A percentile compares a stretch with the other conserved stretches of the same genome.
Conservation (phyloP, 192 early-diverging fungal genomes). For the Pilaira anomala region DNA sequence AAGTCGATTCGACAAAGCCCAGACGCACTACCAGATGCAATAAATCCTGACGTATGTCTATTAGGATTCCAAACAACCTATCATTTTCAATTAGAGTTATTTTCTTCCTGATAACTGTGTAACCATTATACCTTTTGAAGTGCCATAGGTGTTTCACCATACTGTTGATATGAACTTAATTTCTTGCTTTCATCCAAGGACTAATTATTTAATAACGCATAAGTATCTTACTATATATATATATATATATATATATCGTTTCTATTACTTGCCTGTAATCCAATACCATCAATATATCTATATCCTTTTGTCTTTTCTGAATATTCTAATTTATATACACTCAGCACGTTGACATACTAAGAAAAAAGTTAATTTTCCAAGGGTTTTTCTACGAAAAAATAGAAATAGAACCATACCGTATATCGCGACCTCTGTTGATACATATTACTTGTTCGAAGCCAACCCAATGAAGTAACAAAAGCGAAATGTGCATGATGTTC, state of each 20-base stretch:
- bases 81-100: background rate
- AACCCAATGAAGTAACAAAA: slow-evolving; percentile 8
- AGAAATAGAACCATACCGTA: slow-evolving; percentile 17
- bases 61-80: slow-evolving; percentile 33
- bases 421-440: slow-evolving; percentile 1
- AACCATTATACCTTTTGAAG: slow-evolving; percentile 13
- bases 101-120: background rate
- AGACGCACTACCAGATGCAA: slow-evolving; percentile 24
- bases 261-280: slow-evolving; percentile 12
- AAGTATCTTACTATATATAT: background rate
- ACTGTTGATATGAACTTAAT: background rate
- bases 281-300: slow-evolving; percentile 25
- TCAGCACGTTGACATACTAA: background rate
- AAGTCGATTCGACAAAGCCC: slow-evolving; percentile 35
- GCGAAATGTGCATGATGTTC: slow-evolving; percentile 7
- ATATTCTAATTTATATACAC: slow-evolving; percentile 12
- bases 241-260: no score
- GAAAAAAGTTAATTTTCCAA: background rate
- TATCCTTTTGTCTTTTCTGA: slow-evolving; percentile 10
- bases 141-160: background rate
- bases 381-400: background rate
- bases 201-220: background rate
- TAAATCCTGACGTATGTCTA: slow-evolving; percentile 7
- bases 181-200: background rate
- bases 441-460: slow-evolving; percentile 20